Evolutionary conservation across 768 basidiomycete species (phyloP).

Genomic region (Pleurotus citrinopileatus): DNA sequence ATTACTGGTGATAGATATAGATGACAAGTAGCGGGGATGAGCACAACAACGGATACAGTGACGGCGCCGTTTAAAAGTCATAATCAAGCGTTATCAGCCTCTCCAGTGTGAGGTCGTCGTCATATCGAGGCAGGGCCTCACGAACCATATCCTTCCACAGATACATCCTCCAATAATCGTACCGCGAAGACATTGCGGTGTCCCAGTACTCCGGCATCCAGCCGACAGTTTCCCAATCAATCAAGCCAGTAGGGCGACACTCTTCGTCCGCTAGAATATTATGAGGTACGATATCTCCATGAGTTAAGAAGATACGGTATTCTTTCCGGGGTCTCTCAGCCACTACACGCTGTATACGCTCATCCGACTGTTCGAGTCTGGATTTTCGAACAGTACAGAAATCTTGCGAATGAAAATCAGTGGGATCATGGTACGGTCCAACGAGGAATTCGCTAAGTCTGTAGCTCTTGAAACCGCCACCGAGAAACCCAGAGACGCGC

Average conservation of each 20-base stretch:
- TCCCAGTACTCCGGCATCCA: constrained; percentile 26
- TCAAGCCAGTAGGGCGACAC: constrained; percentile 17
- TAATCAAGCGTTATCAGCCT: neutral
- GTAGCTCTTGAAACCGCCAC: neutral
- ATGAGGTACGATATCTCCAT: constrained; percentile 33
- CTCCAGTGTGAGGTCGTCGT: constrained; percentile 10
- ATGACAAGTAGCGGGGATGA: too few species aligned
- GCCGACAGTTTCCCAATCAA: constrained; percentile 23
- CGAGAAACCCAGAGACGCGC: neutral
- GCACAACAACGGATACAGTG: too few species aligned
- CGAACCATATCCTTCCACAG: constrained; percentile 11
- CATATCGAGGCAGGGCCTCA: constrained; percentile 9
- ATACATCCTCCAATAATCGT: neutral
- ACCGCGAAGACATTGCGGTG: constrained; percentile 6
- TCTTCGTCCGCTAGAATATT: constrained; percentile 30
- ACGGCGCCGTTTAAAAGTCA: neutral
- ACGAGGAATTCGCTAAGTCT: neutral
- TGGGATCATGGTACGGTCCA: neutral
- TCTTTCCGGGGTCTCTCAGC: constrained; percentile 6
- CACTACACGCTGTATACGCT: constrained; percentile 1
- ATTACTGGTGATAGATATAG: too few species aligned
- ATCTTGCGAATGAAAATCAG: neutral
- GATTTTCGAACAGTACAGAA: neutral
- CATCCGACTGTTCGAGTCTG: neutral
- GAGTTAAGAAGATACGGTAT: constrained; percentile 23